Evolutionary conservation across 441 rosid species (phyloP).

Genomic region (Manihot esculenta): DNA sequence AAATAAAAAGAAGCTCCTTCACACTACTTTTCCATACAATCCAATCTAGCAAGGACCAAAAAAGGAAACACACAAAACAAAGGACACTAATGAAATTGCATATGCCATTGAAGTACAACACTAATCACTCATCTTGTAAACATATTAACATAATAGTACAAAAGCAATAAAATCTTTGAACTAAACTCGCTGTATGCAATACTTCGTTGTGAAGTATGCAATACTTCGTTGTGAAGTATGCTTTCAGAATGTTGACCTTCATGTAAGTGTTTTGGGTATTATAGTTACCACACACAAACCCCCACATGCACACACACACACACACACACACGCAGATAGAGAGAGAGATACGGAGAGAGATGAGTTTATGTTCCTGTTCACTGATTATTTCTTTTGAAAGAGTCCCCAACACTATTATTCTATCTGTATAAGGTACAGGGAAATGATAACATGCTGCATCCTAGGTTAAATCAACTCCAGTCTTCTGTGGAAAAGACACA

Average conservation of each 20-base stretch:
- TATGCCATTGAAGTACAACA: neutral
- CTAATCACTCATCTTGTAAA: neutral
- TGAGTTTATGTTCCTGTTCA: neutral
- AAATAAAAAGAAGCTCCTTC: no score
- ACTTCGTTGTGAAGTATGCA: no score
- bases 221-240: no score
- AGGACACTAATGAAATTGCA: neutral
- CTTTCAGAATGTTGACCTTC: no score
- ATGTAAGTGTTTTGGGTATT: neutral
- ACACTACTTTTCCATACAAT: neutral
- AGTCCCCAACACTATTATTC: neutral
- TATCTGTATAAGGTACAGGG: neutral
- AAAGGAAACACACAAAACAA: neutral
- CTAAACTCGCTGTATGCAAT: neutral
- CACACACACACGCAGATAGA: neutral
- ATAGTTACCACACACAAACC: neutral
- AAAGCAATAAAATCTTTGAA: neutral
- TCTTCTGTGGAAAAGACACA: neutral
- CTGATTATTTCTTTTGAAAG: neutral
- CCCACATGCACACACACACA: accelerated
- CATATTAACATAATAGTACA: neutral
- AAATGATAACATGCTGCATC: neutral
- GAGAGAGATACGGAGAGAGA: neutral
- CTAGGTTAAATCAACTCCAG: neutral
- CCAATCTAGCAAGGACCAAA: neutral